Percentiles rank a stretch among this genome's conserved stretches.
Evolutionary conservation across 2,329 filamentous ascomycete genomes (phyloP).

Genomic region (Phaeosphaeriaceae sp.): DNA sequence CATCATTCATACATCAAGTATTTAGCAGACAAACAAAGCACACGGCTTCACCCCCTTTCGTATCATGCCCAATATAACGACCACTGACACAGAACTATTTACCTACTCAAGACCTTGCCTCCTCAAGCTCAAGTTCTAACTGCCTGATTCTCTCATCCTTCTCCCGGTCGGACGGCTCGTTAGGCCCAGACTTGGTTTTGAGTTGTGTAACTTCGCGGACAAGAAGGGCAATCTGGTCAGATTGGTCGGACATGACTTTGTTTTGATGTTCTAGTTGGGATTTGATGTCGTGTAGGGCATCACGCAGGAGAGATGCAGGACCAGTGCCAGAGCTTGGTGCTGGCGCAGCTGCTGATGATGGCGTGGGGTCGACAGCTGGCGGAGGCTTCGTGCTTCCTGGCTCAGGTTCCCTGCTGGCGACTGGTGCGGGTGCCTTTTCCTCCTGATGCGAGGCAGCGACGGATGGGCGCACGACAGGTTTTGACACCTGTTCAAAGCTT

Average conservation of each 20-base stretch:
- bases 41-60: too few species aligned
- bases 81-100: too few species aligned
- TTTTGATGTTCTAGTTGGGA: slow-evolving; percentile 77
- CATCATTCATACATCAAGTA: too few species aligned
- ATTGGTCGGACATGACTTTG: slow-evolving; percentile 77
- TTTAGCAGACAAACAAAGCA: too few species aligned
- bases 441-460: slow-evolving; percentile 46
- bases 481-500: slow-evolving; percentile 85
- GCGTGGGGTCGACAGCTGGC: slow-evolving; percentile 48
- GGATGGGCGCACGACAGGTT: slow-evolving; percentile 69
- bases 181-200: slow-evolving; percentile 73
- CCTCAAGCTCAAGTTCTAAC: slow-evolving; percentile 51
- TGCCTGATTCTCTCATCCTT: slow-evolving; percentile 51
- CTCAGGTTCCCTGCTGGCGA: slow-evolving; percentile 50
- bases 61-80: too few species aligned
- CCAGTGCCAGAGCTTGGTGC: slow-evolving; percentile 47
- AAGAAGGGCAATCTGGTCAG: slow-evolving; percentile 73
- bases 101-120: slow-evolving; percentile 43
- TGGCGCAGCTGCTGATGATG: slow-evolving; percentile 47
- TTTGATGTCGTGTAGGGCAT: slow-evolving; percentile 78
- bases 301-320: slow-evolving; percentile 63
- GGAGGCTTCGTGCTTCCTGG: slow-evolving; percentile 53
- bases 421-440: slow-evolving; percentile 47
- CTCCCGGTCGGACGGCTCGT: slow-evolving; percentile 40
- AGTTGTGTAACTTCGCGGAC: slow-evolving; percentile 68